Conservation (phyloP, 192 early-diverging fungal species). For the Coemansia sp. region DNA sequence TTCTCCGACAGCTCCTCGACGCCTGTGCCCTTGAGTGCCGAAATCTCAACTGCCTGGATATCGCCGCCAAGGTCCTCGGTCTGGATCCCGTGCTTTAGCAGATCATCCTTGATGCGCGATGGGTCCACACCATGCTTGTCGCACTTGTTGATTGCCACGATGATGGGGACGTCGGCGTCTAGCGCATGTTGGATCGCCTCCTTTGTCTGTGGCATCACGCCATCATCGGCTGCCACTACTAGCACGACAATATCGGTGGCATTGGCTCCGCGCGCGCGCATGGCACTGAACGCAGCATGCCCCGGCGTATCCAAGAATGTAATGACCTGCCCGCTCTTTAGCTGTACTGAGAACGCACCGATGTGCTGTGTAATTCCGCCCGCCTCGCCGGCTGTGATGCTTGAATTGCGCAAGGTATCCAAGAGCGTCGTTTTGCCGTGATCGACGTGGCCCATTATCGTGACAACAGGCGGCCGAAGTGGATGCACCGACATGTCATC, state of each 20-base stretch:
- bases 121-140: slow-evolving; percentile 84
- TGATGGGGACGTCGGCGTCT: slow-evolving; percentile 81
- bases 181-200: slow-evolving; percentile 94
- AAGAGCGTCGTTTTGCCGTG: slow-evolving; percentile 95
- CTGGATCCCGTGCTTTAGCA: slow-evolving; percentile 78
- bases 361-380: slow-evolving; percentile 99
- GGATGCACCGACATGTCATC: slow-evolving; percentile 76
- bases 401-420: slow-evolving; percentile 88
- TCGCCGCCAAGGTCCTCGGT: slow-evolving; percentile 95
- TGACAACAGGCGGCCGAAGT: slow-evolving; percentile 86
- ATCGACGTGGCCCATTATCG: slow-evolving; percentile 98
- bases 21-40: slow-evolving; percentile 83
- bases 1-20: slow-evolving; percentile 89
- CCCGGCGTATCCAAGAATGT: slow-evolving; percentile 98
- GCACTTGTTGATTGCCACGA: slow-evolving; percentile 98
- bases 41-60: slow-evolving; percentile 86
- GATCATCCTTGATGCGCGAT: slow-evolving; percentile 61
- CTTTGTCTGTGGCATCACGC: slow-evolving; percentile 97
- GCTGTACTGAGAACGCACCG: slow-evolving; percentile 83
- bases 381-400: slow-evolving; percentile 88
- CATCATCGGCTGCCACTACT: slow-evolving; percentile 97
- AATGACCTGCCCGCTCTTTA: slow-evolving; percentile 57
- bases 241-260: slow-evolving; percentile 95
- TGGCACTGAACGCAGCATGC: slow-evolving; percentile 92
- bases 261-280: slow-evolving; percentile 91